These are phyloP conservation scores for Capsicum pubescens DNA, from an alignment of 257 asterid genomes.

Conservation along the genomic window DNA sequence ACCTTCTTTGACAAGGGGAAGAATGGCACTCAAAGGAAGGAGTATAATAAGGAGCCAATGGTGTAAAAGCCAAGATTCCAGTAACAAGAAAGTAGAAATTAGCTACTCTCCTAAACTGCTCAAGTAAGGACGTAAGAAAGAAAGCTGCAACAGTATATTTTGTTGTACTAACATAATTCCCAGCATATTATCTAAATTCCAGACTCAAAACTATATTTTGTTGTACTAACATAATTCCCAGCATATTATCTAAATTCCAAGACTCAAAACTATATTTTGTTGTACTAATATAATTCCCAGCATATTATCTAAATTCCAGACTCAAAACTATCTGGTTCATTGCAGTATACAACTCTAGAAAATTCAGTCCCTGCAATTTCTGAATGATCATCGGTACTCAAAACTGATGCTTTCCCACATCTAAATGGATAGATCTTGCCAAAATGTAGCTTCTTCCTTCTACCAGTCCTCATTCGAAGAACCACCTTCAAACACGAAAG, in stretches of 20 bases:
- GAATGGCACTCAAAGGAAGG: constrained; percentile 72
- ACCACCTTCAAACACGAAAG: constrained; percentile 2
- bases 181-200: constrained; percentile 47
- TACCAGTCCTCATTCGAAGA: constrained; percentile 44
- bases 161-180: constrained; percentile 75
- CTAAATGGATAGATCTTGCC: constrained; percentile 81
- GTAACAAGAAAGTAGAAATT: constrained; percentile 81
- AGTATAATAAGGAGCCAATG: constrained; percentile 63
- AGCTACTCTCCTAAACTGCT: constrained; percentile 96
- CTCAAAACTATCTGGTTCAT: constrained; percentile 63
- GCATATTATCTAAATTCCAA: constrained; percentile 49
- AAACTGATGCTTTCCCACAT: constrained; percentile 54
- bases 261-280: constrained; percentile 71
- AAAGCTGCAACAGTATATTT: constrained; percentile 83
- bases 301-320: constrained; percentile 49
- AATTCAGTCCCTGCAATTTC: constrained; percentile 89
- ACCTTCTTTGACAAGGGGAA: constrained; percentile 81
- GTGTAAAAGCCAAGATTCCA: constrained; percentile 75
- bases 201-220: constrained; percentile 62
- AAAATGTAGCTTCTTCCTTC: constrained; percentile 61
- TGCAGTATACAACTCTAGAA: constrained; percentile 81
- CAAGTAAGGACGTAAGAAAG: constrained; percentile 83
- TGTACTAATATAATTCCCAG: constrained; percentile 68
- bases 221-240: constrained; percentile 70
- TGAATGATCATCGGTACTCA: constrained; percentile 56